These are phyloP conservation scores for Dryadomyces quercus-mongolicae DNA, from an alignment of 2,329 filamentous ascomycete species.

Conservation along the genomic window DNA sequence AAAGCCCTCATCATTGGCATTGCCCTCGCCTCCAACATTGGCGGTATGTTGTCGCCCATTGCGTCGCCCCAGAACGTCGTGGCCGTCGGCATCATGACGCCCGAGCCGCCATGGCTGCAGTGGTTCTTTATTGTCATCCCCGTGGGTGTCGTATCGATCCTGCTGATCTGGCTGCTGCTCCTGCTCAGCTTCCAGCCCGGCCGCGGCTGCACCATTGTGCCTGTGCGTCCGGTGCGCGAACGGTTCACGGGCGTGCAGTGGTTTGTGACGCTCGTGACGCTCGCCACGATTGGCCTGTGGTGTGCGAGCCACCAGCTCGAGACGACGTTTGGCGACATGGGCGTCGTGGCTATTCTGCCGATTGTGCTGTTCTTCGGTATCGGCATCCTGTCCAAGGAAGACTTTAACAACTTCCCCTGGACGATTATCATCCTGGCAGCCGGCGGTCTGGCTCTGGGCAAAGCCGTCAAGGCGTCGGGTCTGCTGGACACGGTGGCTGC, in stretches of 20 bases:
- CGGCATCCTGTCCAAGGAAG: constrained; percentile 92
- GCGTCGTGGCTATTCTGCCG: constrained; percentile 91
- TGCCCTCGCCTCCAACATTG: constrained; percentile 87
- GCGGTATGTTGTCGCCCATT: constrained; percentile 91
- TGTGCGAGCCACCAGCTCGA: constrained; percentile 86
- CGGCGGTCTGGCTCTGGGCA: constrained; percentile 82
- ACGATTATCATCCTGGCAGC: constrained; percentile 98
- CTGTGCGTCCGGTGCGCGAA: constrained; percentile 83
- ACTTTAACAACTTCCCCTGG: constrained; percentile 99
- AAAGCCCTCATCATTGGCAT: constrained; percentile 94
- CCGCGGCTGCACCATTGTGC: constrained; percentile 75
- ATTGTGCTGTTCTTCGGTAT: constrained; percentile 94
- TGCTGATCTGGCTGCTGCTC: constrained; percentile 81
- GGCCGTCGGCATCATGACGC: constrained; percentile 89
- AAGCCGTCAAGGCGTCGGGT: constrained; percentile 87
- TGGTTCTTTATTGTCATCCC: constrained; percentile 97
- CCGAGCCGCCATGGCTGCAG: constrained; percentile 79
- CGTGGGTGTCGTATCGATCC: constrained; percentile 77
- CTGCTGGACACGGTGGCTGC: constrained; percentile 78
- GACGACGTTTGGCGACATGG: constrained; percentile 88
- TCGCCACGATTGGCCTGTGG: constrained; percentile 82
- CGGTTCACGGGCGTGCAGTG: constrained; percentile 79
- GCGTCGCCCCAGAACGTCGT: constrained; percentile 97
- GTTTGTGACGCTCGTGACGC: constrained; percentile 77
- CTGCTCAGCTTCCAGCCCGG: constrained; percentile 77